Base-by-base conservation (phyloP, 805 yeast genomes). In the Zygoascus ofunaensis region DNA sequence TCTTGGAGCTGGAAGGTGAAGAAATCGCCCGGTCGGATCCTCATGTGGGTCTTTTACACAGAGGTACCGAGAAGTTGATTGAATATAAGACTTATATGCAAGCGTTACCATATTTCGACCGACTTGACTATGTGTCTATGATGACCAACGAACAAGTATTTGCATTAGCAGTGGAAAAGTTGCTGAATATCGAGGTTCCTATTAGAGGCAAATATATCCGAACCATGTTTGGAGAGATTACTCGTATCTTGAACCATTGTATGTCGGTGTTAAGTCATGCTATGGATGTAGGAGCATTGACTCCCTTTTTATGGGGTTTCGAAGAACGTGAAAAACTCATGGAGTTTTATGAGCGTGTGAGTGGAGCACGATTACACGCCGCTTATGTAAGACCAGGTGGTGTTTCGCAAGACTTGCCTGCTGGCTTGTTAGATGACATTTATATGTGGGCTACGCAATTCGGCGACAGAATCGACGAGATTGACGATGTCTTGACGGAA, bases 361-460 rank as follows among this genome's bases (percentile, higher is more conserved):
- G 86, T 33, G 95, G 95, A 50, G 94, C 95, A 17, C 78, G 95
- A 68, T 72, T 86, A 65, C 95, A 86, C 66, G 73, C 87, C 22
- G 94, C 94, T 34, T 86, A 86, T 56, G 80, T 83, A 50, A 77
- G 95, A 69, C 95, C 95, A 44, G 95, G 95, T 58, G 95, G 95
- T 59, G 95, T 86, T 17, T 69, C 90, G 18, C 94, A 82, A 66
- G 95, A 86, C 67, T 65, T 86, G 49, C 95, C 95, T 21, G 80
- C 77, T 34, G 95, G 95, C 42, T 64, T 86, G 59, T 74, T 86
- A 56, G 95, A 86, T 64, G 95, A 86, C 62, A 86, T 86, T 53
- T 86, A 83, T 66, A 85, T 85, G 90, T 86, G 95, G 95, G 94
- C 94, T 45, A 86, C 95, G 20, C 95, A 86, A 70, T 86, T 86